phyloP scores from a whole-genome alignment of 495 filamentous ascomycete species.

The Daldinia loculata region DNA sequence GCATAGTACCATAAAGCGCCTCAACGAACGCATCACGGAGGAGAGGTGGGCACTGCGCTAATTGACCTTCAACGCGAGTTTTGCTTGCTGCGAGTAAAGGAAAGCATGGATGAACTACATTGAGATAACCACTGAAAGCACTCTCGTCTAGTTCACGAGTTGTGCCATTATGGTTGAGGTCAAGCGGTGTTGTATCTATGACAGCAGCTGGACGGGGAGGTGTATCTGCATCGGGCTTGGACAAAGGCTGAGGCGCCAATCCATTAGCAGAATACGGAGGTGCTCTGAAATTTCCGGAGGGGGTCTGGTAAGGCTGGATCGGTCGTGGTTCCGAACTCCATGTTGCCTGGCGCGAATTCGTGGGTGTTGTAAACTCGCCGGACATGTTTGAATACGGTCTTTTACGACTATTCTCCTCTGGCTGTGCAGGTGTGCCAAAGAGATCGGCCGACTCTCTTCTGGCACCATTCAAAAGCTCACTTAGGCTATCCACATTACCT shows the following conservation, averaged over 20 bases:
- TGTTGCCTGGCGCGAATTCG: constrained; percentile 42
- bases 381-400: constrained; percentile 59
- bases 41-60: constrained; percentile 66
- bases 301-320: constrained; percentile 51
- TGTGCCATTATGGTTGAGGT: constrained; percentile 42
- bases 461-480: constrained; percentile 44
- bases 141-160: constrained; percentile 54
- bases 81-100: constrained; percentile 77
- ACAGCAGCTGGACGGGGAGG: constrained; percentile 44
- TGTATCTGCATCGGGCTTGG: constrained; percentile 41
- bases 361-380: constrained; percentile 47
- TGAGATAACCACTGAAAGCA: constrained; percentile 70
- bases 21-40: constrained; percentile 77
- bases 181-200: constrained; percentile 45
- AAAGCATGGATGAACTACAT: constrained; percentile 74
- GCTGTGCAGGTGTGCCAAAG: constrained; percentile 46
- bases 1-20: constrained; percentile 69
- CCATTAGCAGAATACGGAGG: constrained; percentile 54
- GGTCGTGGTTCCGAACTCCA: constrained; percentile 53
- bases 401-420: constrained; percentile 53
- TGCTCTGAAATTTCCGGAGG: constrained; percentile 36
- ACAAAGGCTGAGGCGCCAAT: constrained; percentile 49
- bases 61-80: constrained; percentile 65
- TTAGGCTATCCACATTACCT: constrained; percentile 39
- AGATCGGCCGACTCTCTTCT: constrained; percentile 51